A percentile compares a stretch with the other conserved stretches of the same genome.
These are phyloP conservation scores for Trifolium subterraneum DNA, from an alignment of 306 rosid genomes.

Conservation along the genomic window DNA sequence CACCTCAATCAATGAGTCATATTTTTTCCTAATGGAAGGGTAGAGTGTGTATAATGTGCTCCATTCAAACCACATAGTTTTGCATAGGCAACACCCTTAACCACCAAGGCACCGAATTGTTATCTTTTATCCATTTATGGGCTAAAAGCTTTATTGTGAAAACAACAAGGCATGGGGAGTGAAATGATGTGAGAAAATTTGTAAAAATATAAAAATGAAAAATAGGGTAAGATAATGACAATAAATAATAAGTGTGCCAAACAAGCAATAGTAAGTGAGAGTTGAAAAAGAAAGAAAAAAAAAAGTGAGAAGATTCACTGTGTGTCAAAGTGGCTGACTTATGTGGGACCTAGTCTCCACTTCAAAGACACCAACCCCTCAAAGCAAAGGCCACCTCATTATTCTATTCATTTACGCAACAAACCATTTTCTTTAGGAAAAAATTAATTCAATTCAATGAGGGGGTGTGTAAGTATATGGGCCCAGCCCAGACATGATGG, in stretches of 20 bases:
- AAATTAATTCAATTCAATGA: background rate
- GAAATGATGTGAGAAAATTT: slow-evolving; percentile 52
- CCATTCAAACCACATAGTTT: slow-evolving; percentile 38
- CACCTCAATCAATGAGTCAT: background rate
- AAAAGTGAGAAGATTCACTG: slow-evolving; percentile 31
- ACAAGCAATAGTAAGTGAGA: slow-evolving; percentile 62
- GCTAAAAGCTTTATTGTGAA: slow-evolving; percentile 66
- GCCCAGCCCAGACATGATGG: slow-evolving; percentile 61
- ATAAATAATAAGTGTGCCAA: slow-evolving; percentile 61
- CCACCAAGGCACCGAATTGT: slow-evolving; percentile 49
- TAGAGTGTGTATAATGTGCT: slow-evolving; percentile 1
- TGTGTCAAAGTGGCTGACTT: slow-evolving; percentile 65
- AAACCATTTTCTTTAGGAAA: background rate
- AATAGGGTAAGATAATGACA: slow-evolving; percentile 45
- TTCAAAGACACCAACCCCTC: slow-evolving; percentile 68
- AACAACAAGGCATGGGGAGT: slow-evolving; percentile 63
- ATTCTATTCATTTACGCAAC: slow-evolving; percentile 76
- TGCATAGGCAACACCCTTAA: slow-evolving; percentile 73
- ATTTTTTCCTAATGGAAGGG: background rate
- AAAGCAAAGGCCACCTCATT: slow-evolving; percentile 74
- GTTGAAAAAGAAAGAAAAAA: slow-evolving; percentile 7
- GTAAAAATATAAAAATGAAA: background rate
- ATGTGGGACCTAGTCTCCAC: slow-evolving; percentile 74
- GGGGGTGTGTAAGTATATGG: slow-evolving; percentile 36
- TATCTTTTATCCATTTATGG: slow-evolving; percentile 62